These are phyloP conservation scores for Suhomyces emberorum DNA, from an alignment of 805 yeast species.

Conservation along the genomic window DNA sequence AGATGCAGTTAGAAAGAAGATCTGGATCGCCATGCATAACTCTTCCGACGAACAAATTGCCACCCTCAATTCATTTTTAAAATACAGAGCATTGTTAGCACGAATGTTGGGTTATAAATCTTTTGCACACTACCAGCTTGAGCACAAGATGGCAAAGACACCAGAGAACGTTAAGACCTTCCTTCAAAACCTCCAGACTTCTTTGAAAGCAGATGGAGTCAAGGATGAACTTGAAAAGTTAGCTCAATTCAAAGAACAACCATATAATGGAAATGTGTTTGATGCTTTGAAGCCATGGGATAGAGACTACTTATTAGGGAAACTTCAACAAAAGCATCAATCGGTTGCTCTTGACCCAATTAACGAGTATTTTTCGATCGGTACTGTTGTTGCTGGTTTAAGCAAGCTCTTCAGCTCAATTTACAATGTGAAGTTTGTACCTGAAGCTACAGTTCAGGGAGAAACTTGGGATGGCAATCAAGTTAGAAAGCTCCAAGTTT, in stretches of 20 bases:
- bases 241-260: slow-evolving; percentile 29
- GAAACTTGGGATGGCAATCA: slow-evolving; percentile 83
- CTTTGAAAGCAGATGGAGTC: slow-evolving; percentile 49
- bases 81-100: slow-evolving; percentile 68
- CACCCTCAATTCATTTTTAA: slow-evolving; percentile 55
- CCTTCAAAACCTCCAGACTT: slow-evolving; percentile 52
- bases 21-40: slow-evolving; percentile 75
- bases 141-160: slow-evolving; percentile 83
- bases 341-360: slow-evolving; percentile 38
- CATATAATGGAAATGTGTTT: neutral
- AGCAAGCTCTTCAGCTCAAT: slow-evolving; percentile 65
- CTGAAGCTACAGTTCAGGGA: slow-evolving; percentile 58
- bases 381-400: slow-evolving; percentile 81
- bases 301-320: slow-evolving; percentile 56
- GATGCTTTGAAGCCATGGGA: slow-evolving; percentile 79
- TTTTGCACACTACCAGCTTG: slow-evolving; percentile 76
- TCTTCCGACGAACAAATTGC: slow-evolving; percentile 61
- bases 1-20: slow-evolving; percentile 54
- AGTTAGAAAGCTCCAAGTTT: slow-evolving; percentile 78
- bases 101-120: slow-evolving; percentile 65
- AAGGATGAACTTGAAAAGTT: slow-evolving; percentile 53
- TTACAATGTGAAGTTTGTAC: slow-evolving; percentile 74
- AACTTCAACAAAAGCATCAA: slow-evolving; percentile 13
- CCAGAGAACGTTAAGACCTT: slow-evolving; percentile 77
- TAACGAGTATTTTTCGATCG: slow-evolving; percentile 75